phyloP scores from a whole-genome alignment of 768 basidiomycete genomes.

The Pisolithus albus region DNA sequence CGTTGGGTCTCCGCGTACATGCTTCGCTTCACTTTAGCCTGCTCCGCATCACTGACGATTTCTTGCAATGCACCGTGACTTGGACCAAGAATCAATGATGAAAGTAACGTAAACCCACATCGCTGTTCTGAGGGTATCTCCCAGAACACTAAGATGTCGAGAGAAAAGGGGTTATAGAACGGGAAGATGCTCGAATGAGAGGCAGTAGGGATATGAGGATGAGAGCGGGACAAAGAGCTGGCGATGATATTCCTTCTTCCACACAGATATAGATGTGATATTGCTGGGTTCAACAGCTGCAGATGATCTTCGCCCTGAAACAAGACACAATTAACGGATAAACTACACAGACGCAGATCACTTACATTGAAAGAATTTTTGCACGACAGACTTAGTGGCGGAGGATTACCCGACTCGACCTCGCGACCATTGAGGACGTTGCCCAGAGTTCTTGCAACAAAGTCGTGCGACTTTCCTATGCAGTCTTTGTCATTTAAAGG shows the following conservation, averaged over 20 bases:
- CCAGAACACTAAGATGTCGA: constrained; percentile 78
- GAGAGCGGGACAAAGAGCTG: constrained; percentile 30
- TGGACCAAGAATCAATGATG: constrained; percentile 61
- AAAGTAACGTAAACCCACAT: constrained; percentile 52
- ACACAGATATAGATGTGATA: constrained; percentile 42
- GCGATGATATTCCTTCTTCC: constrained; percentile 40
- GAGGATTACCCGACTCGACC: constrained; percentile 38
- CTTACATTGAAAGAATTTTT: constrained; percentile 42
- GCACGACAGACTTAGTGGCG: constrained; percentile 48
- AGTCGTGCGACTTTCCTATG: constrained; percentile 39
- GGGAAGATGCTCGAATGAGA: constrained; percentile 65
- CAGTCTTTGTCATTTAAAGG: constrained; percentile 33
- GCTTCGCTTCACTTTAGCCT: constrained; percentile 63
- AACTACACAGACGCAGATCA: neutral
- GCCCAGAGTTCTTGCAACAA: constrained; percentile 45
- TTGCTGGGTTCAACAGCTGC: constrained; percentile 15
- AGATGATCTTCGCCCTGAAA: constrained; percentile 9
- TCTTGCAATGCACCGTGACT: constrained; percentile 57
- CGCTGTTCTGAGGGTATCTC: constrained; percentile 53
- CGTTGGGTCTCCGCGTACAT: constrained; percentile 90
- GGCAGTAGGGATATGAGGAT: constrained; percentile 51
- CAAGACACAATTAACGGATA: neutral
- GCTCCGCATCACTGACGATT: constrained; percentile 53
- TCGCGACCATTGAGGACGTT: constrained; percentile 43
- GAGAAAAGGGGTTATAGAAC: constrained; percentile 61